Percentiles rank a stretch among this genome's conserved stretches.
These are phyloP conservation scores for Immersiporthe knoxdaviesiana DNA, from an alignment of 2,329 filamentous ascomycete species.

Conservation along the genomic window DNA sequence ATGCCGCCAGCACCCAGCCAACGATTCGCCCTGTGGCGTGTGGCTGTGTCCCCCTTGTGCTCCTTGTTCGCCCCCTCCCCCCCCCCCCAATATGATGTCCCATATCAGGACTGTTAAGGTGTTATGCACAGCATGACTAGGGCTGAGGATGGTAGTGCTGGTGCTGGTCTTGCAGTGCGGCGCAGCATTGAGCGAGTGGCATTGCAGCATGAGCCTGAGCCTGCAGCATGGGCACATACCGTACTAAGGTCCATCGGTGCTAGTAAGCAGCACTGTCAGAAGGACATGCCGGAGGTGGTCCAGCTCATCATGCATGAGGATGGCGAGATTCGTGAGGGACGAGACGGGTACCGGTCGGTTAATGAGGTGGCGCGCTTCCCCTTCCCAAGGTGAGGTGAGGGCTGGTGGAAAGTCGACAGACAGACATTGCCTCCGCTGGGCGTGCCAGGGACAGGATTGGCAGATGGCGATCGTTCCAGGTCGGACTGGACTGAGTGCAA, in stretches of 20 bases:
- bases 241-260: neutral
- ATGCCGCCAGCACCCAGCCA: neutral
- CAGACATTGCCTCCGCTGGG: neutral
- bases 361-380: constrained; percentile 12
- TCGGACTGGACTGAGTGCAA: neutral
- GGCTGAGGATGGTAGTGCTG: neutral
- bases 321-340: constrained; percentile 31
- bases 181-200: neutral
- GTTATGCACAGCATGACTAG: neutral
- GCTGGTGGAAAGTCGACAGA: neutral
- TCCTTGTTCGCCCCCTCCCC: too few species aligned
- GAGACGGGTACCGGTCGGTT: constrained; percentile 10
- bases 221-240: constrained; percentile 2
- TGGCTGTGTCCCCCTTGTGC: neutral
- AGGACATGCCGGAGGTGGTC: constrained; percentile 14
- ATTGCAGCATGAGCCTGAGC: neutral
- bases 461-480: constrained; percentile 11
- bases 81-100: neutral
- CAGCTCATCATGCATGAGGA: constrained; percentile 46
- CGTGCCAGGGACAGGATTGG: neutral
- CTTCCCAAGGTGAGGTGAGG: constrained; percentile 6
- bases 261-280: neutral
- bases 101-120: neutral
- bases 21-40: neutral
- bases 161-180: neutral